A percentile compares a stretch with the other conserved stretches of the same genome.
Conservation (phyloP, 2,329 filamentous ascomycete species). For the Monilinia fructigena region DNA sequence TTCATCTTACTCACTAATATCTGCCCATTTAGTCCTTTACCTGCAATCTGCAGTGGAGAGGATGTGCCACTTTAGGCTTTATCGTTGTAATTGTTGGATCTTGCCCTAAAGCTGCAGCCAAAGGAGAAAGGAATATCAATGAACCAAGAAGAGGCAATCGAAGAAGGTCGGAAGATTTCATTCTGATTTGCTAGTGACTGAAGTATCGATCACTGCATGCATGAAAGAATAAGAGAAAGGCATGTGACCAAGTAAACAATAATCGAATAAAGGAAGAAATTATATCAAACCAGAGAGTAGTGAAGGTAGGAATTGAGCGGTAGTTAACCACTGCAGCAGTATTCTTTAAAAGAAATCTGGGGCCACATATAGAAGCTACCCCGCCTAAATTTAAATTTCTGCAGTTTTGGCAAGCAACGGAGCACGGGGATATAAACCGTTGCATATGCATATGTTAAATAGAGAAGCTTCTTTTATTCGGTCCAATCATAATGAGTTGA, state of each 20-base stretch:
- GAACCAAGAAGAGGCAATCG: conserved; percentile 6
- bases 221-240: not conserved
- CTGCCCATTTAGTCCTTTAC: conserved; percentile 44
- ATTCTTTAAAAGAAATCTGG: not conserved
- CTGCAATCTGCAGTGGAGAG: conserved; percentile 33
- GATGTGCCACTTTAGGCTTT: conserved; percentile 38
- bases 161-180: not conserved
- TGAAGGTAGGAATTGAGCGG: not conserved
- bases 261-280: not conserved
- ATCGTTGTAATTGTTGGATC: conserved; percentile 29
- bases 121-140: conserved; percentile 2
- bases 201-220: conserved; percentile 5
- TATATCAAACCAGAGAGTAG: not conserved
- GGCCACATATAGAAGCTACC: not conserved
- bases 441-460: not conserved
- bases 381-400: conserved; percentile 1
- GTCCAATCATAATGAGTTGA: conserved; percentile 1
- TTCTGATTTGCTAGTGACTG: conserved; percentile 2
- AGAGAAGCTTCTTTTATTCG: not conserved
- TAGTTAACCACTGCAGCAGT: not conserved
- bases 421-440: conserved; percentile 3
- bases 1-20: conserved; percentile 59
- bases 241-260: not conserved
- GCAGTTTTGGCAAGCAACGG: not conserved
- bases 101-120: conserved; percentile 13